Evolutionary conservation across 495 filamentous ascomycete genomes (phyloP).

Genomic region (Endocarpon pusillum): DNA sequence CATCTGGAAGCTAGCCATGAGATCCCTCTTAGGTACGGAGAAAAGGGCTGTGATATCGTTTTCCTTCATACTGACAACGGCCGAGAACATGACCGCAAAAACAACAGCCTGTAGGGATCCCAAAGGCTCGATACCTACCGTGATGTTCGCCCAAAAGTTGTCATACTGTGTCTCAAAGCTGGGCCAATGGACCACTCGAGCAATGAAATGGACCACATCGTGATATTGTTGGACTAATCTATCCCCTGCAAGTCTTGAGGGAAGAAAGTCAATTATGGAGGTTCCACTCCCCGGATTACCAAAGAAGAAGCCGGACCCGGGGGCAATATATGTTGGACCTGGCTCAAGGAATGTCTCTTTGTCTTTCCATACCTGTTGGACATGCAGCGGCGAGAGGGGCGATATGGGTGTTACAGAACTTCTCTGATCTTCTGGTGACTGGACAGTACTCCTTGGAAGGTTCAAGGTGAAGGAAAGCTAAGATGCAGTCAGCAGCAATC

Average conservation of each 20-base stretch:
- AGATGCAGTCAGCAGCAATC: neutral
- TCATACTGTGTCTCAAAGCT: conserved; percentile 45
- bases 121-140: conserved; percentile 37
- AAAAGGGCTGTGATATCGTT: conserved; percentile 29
- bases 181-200: conserved; percentile 43
- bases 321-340: conserved; percentile 34
- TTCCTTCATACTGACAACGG: conserved; percentile 44
- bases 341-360: conserved; percentile 25
- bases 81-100: conserved; percentile 50
- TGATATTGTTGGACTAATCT: conserved; percentile 47
- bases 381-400: too few relatives aligned
- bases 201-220: conserved; percentile 45
- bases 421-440: too few relatives aligned
- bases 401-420: too few relatives aligned
- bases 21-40: conserved; percentile 28
- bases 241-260: conserved; percentile 29
- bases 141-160: conserved; percentile 44
- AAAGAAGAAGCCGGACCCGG: conserved; percentile 52
- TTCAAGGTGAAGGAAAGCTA: too few relatives aligned
- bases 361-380: too few relatives aligned
- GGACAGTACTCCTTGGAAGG: too few relatives aligned
- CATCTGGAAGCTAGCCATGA: conserved; percentile 42
- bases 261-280: conserved; percentile 38
- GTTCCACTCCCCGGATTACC: conserved; percentile 29
- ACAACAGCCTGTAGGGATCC: conserved; percentile 48